phyloP scores from a whole-genome alignment of 2,329 filamentous ascomycete species.

The Sarocladium oryzae region DNA sequence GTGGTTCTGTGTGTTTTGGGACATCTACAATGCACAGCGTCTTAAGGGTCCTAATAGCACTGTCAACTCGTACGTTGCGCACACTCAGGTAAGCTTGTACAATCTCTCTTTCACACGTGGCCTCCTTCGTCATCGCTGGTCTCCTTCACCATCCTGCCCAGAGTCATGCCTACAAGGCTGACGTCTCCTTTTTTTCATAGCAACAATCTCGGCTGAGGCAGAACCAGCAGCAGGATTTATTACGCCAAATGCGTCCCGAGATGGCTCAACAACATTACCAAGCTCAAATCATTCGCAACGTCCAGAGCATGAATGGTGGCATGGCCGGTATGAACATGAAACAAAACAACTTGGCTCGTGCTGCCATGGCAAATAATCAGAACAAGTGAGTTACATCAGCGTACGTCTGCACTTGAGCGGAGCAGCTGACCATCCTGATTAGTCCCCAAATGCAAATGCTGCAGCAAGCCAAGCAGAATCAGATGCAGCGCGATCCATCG shows the following conservation, averaged over 20 bases:
- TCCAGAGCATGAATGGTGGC: conserved; percentile 47
- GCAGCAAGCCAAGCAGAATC: conserved; percentile 64
- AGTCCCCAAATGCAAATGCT: conserved; percentile 68
- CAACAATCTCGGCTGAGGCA: conserved; percentile 67
- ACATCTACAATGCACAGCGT: conserved; percentile 82
- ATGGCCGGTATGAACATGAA: conserved; percentile 52
- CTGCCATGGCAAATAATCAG: conserved; percentile 73
- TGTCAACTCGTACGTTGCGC: conserved; percentile 69
- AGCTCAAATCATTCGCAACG: conserved; percentile 60
- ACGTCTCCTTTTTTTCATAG: conserved; percentile 28
- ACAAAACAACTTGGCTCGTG: conserved; percentile 58
- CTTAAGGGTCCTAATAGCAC: conserved; percentile 56
- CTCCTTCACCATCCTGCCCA: conserved; percentile 9
- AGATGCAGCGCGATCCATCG: conserved; percentile 84
- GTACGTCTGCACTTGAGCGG: conserved; percentile 14
- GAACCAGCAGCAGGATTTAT: conserved; percentile 68
- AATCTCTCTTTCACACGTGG: conserved; percentile 9
- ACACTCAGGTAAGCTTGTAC: conserved; percentile 63
- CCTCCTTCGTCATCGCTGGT: conserved; percentile 19
- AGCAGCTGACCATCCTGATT: conserved; percentile 8
- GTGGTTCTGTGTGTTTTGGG: conserved; percentile 98
- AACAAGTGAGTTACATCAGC: conserved; percentile 49
- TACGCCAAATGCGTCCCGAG: conserved; percentile 64
- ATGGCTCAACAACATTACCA: conserved; percentile 50
- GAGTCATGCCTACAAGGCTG: conserved; percentile 7